Base-by-base conservation (phyloP, 495 filamentous ascomycete genomes). In the Astrothelium subdiscretum region DNA sequence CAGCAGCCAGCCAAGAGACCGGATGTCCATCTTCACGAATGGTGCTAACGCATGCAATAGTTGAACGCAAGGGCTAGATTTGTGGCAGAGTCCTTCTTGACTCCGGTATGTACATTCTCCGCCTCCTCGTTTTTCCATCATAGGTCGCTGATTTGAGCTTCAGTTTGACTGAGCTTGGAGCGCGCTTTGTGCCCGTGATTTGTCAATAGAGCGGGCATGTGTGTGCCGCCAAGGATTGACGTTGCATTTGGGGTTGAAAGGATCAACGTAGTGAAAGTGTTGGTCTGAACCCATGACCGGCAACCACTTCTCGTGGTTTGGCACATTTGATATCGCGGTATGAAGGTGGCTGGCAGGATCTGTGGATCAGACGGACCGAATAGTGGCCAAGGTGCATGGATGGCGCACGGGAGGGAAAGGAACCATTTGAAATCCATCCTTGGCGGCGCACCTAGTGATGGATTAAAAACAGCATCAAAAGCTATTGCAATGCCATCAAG, bases 31-130 rank as follows among this genome's bases (percentile, higher is more conserved):
- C 31, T 15, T 43, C 12, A 29, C 11, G 11, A 43, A 54, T 22
- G 29, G 12, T 31, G 26, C 31, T 59, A 6, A 35, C 22, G 5
- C 4, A 22, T 31, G 52, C 27, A 59, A 22, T 68, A 97, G 92
- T 79, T 99, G 73, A 97, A 99, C 75, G 91, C 94, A 58, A 84
- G 95, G 76, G 94, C 94, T 76, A 87, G 94, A 76, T 99, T 97
- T 69, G 95, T 99, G 31, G 94, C 94, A 27, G 94, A 97, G 74
- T 96, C 95, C 35, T 99, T 97, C 79, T 75, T 97, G 72, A 96
- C 92, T 70, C 94, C 94, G 31, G 91, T 96, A 82, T 74, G 89
- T 73, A 27, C 24, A 29, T 26, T 26, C 10, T 18, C 12, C 42
- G 8, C 20, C 18, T 10, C 24, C 11, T 15, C 24, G n/a, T 27